phyloP scores from a whole-genome alignment of 257 asterid species.

The Salvia splendens region DNA sequence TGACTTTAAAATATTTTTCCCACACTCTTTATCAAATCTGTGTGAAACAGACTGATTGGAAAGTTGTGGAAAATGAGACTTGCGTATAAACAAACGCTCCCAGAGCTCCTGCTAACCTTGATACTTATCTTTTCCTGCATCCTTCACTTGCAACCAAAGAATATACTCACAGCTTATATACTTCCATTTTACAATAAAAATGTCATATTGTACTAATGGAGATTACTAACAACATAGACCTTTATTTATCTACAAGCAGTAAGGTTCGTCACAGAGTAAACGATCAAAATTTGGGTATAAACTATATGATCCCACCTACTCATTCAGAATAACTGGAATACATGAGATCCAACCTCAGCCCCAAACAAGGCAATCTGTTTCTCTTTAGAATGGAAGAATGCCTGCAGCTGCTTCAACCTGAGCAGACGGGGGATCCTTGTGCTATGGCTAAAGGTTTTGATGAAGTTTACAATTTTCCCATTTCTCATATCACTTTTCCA shows the following conservation, averaged over 20 bases:
- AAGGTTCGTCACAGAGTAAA: slow-evolving; percentile 18
- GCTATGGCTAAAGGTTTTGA: slow-evolving; percentile 8
- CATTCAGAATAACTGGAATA: slow-evolving; percentile 7
- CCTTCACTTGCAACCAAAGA: no score
- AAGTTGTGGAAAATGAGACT: background rate
- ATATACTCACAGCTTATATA: no score
- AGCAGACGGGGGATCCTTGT: slow-evolving; percentile 1
- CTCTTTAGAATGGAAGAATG: slow-evolving; percentile 17
- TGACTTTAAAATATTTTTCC: no score
- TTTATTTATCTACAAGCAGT: slow-evolving; percentile 32
- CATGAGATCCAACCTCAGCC: background rate
- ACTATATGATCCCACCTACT: slow-evolving; percentile 22
- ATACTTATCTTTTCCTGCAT: no score
- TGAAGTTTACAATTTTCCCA: background rate
- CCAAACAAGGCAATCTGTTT: slow-evolving; percentile 15
- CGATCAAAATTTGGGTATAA: slow-evolving; percentile 29
- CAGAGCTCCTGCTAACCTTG: no score
- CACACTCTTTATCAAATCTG: background rate
- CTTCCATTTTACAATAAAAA: no score
- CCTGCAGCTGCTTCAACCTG: slow-evolving; percentile 14
- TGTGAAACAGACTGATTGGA: background rate
- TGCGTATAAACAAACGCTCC: background rate
- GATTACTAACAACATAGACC: background rate
- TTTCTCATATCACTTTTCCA: slow-evolving; percentile 14
- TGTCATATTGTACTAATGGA: background rate